Percentiles rank a stretch among this genome's conserved stretches.
These are phyloP conservation scores for Corrigiola litoralis DNA, from an alignment of 179 eudicot species.

Conservation along the genomic window DNA sequence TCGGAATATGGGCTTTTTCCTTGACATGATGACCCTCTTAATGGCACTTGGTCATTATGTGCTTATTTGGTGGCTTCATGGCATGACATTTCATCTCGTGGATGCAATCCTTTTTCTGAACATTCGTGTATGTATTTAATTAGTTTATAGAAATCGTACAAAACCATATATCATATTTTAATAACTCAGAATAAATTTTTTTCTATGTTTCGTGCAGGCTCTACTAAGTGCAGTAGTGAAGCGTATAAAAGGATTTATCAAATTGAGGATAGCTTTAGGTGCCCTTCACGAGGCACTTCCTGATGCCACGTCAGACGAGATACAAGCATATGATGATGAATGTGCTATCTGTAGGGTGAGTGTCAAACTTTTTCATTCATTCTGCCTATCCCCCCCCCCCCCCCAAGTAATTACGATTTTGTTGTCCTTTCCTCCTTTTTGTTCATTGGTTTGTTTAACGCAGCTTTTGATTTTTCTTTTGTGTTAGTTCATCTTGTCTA, in stretches of 20 bases:
- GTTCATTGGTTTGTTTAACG: not conserved
- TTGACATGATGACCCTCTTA: conserved; percentile 88
- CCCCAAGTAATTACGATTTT: too few species aligned
- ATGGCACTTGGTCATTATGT: conserved; percentile 97
- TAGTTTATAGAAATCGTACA: too few species aligned
- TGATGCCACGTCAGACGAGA: conserved; percentile 91
- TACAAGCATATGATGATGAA: conserved; percentile 83
- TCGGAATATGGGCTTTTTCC: conserved; percentile 78
- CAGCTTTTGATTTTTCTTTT: too few species aligned
- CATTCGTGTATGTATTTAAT: conserved; percentile 62
- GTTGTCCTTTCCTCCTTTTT: not conserved
- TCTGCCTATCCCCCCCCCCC: too few species aligned
- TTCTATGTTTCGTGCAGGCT: conserved; percentile 46
- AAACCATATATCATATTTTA: too few species aligned
- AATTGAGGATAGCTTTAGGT: conserved; percentile 71
- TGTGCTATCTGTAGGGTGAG: conserved; percentile 97
- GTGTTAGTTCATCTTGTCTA: conserved; percentile 3
- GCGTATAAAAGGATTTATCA: conserved; percentile 71
- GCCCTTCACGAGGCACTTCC: conserved; percentile 97
- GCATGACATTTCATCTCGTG: conserved; percentile 92
- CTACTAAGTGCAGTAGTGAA: conserved; percentile 62
- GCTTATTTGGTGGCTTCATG: conserved; percentile 98
- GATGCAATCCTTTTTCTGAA: conserved; percentile 89
- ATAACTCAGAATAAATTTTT: conserved; percentile 3
- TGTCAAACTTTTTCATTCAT: conserved; percentile 11